Evolutionary conservation across 192 early-diverging fungal genomes (phyloP).

Genomic region (Umbelopsis isabellina): DNA sequence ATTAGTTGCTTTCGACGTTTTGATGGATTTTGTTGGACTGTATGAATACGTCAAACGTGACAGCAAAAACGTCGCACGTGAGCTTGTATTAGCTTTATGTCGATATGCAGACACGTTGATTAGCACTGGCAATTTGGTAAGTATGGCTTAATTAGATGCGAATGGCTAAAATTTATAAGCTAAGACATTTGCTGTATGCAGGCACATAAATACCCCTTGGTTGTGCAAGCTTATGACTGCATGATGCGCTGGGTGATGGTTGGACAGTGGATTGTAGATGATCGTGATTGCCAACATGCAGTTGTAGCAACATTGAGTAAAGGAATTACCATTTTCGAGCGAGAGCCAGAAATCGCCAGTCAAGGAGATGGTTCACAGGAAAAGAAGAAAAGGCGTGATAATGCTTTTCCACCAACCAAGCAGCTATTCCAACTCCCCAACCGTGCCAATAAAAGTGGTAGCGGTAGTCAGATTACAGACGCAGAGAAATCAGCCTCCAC

Average conservation of each 20-base stretch:
- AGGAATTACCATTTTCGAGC: constrained; percentile 68
- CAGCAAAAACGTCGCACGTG: constrained; percentile 67
- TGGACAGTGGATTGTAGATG: constrained; percentile 78
- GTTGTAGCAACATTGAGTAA: constrained; percentile 71
- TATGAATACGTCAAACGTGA: constrained; percentile 69
- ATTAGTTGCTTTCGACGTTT: constrained; percentile 62
- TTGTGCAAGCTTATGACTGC: constrained; percentile 75
- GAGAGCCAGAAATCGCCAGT: constrained; percentile 34
- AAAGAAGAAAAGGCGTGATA: constrained; percentile 45
- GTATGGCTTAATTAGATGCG: background rate
- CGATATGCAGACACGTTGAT: constrained; percentile 72
- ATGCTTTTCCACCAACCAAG: constrained; percentile 43
- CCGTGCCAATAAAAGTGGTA: constrained; percentile 18
- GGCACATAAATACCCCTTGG: constrained; percentile 54
- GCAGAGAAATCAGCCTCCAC: background rate
- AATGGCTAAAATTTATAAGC: background rate
- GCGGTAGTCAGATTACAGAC: constrained; percentile 1
- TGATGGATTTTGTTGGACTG: constrained; percentile 62
- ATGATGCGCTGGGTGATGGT: constrained; percentile 75
- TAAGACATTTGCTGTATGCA: constrained; percentile 21
- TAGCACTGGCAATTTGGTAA: constrained; percentile 54
- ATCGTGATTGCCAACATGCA: constrained; percentile 65
- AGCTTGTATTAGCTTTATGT: constrained; percentile 71
- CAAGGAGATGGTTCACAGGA: constrained; percentile 16
- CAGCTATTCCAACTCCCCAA: constrained; percentile 40